A percentile compares a stretch with the other conserved stretches of the same genome.
phyloP scores from a whole-genome alignment of 2,329 filamentous ascomycete genomes.

The Hypoxylon sp. region DNA sequence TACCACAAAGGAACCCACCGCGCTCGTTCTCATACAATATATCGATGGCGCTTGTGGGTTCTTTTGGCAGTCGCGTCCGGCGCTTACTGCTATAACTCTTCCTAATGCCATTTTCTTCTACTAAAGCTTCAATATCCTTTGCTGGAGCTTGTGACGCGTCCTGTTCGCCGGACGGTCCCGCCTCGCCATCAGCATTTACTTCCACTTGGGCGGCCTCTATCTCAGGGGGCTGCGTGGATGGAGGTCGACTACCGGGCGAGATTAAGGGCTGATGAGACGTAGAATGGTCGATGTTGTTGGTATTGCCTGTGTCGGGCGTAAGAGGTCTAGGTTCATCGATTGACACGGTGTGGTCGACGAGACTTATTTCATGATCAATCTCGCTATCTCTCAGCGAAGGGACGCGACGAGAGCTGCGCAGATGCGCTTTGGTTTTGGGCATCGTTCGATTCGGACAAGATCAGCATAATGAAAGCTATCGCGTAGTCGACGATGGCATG shows the following conservation, averaged over 20 bases:
- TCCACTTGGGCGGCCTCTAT: slow-evolving; percentile 23
- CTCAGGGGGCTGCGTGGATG: slow-evolving; percentile 42
- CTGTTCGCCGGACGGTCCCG: slow-evolving; percentile 39
- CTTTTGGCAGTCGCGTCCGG: slow-evolving; percentile 36
- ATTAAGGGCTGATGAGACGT: slow-evolving; percentile 45
- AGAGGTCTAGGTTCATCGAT: slow-evolving; percentile 32
- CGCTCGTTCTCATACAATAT: slow-evolving; percentile 96
- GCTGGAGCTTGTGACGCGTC: slow-evolving; percentile 26
- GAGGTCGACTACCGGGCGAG: slow-evolving; percentile 45
- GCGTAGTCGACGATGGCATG: slow-evolving; percentile 21
- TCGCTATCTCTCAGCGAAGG: slow-evolving; percentile 70
- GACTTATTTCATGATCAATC: slow-evolving; percentile 79
- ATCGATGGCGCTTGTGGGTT: slow-evolving; percentile 76
- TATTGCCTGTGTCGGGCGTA: slow-evolving; percentile 38
- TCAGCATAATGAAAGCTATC: slow-evolving; percentile 48
- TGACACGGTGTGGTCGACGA: slow-evolving; percentile 69
- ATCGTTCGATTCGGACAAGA: slow-evolving; percentile 52
- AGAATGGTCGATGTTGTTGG: slow-evolving; percentile 32
- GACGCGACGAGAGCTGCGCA: slow-evolving; percentile 69
- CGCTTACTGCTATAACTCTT: slow-evolving; percentile 25
- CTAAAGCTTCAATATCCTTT: slow-evolving; percentile 15
- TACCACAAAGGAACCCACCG: slow-evolving; percentile 89
- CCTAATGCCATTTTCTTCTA: slow-evolving; percentile 29
- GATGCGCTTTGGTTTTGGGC: slow-evolving; percentile 56
- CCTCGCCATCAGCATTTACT: slow-evolving; percentile 27